Evolutionary conservation across 495 filamentous ascomycete species (phyloP).

Genomic region (Elasticomyces elasticus): DNA sequence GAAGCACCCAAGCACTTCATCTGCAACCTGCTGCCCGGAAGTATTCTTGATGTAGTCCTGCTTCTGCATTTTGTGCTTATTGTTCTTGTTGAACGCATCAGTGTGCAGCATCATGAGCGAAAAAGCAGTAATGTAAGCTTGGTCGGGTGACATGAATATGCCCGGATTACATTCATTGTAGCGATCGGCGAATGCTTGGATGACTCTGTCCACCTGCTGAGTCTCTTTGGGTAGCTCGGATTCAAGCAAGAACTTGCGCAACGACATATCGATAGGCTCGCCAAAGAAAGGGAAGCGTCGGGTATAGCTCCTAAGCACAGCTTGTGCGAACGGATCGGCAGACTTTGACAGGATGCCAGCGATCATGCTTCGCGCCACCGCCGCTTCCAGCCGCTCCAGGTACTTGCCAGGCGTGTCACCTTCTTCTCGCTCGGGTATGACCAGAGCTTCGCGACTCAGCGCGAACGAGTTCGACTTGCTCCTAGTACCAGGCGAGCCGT

Average conservation of each 20-base stretch:
- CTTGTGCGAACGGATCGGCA: slow-evolving; percentile 69
- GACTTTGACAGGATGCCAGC: slow-evolving; percentile 74
- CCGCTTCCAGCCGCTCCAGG: slow-evolving; percentile 68
- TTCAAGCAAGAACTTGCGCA: slow-evolving; percentile 91
- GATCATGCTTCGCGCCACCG: slow-evolving; percentile 65
- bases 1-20: slow-evolving; percentile 88
- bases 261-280: slow-evolving; percentile 95
- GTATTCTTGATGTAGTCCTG: slow-evolving; percentile 93
- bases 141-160: slow-evolving; percentile 83
- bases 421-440: slow-evolving; percentile 70
- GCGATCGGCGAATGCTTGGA: slow-evolving; percentile 89
- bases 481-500: slow-evolving; percentile 56
- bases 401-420: slow-evolving; percentile 87
- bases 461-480: slow-evolving; percentile 67
- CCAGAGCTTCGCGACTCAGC: slow-evolving; percentile 49
- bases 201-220: slow-evolving; percentile 90
- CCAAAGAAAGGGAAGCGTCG: slow-evolving; percentile 86
- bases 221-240: slow-evolving; percentile 94
- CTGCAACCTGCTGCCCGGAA: slow-evolving; percentile 67
- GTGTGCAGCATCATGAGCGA: slow-evolving; percentile 94
- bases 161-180: slow-evolving; percentile 98
- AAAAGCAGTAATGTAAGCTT: slow-evolving; percentile 95
- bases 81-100: slow-evolving; percentile 98
- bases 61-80: slow-evolving; percentile 98
- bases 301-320: slow-evolving; percentile 88